Conservation (phyloP, 1,139 yeast genomes). For the Pichia sp. region DNA sequence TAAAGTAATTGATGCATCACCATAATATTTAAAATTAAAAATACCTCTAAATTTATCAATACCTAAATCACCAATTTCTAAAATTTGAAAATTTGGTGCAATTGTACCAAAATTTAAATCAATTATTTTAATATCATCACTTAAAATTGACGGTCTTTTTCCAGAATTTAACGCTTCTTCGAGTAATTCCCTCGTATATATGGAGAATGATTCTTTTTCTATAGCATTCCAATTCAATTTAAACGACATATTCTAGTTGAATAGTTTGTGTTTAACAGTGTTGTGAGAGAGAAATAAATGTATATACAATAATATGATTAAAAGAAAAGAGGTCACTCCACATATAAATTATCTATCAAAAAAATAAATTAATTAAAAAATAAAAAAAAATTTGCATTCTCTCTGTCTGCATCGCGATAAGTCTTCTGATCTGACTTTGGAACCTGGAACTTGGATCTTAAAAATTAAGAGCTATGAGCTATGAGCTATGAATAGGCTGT, state of each 20-base stretch:
- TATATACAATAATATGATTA: too few species aligned
- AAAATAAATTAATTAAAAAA: too few species aligned
- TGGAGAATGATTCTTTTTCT: conserved; percentile 59
- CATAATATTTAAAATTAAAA: conserved; percentile 72
- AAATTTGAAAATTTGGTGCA: conserved; percentile 74
- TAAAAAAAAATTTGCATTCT: too few species aligned
- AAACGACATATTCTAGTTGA: conserved; percentile 53
- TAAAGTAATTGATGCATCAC: conserved; percentile 74
- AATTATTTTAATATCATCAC: conserved; percentile 65
- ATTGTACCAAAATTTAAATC: conserved; percentile 73
- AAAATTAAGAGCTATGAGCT: too few species aligned
- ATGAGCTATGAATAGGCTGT: too few species aligned
- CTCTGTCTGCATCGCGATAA: too few species aligned
- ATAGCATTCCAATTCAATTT: conserved; percentile 76
- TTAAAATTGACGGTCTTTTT: conserved; percentile 67
- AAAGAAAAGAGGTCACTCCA: too few species aligned
- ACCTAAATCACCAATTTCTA: conserved; percentile 82
- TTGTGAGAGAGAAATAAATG: background rate
- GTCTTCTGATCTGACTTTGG: too few species aligned
- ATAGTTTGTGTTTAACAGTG: background rate
- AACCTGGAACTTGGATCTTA: too few species aligned
- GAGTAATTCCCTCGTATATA: conserved; percentile 62
- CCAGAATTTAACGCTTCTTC: conserved; percentile 74
- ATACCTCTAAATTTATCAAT: conserved; percentile 78
- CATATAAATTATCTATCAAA: too few species aligned